Base-by-base conservation (phyloP, 805 yeast genomes). In the Monosporozyma aerobia region DNA sequence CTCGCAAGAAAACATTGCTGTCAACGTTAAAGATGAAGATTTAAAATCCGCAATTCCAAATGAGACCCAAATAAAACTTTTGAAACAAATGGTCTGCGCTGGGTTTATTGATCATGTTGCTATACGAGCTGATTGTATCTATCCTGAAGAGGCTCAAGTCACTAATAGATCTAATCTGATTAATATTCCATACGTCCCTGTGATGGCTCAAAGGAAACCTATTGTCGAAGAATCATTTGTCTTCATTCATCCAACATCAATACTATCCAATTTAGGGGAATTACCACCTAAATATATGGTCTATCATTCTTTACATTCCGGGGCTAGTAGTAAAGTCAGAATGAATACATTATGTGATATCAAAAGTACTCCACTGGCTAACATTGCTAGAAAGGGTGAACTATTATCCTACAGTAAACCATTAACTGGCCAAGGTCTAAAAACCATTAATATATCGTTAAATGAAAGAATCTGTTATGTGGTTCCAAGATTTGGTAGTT, bases 51-150 rank as follows among this genome's bases (percentile, higher is more conserved):
- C 74, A 0, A 79, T 85, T 6, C 97, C 97, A 0, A 70, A 77
- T 8, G 78, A 79, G 39, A 64, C 69, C 5, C 99, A 94, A 69
- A 64, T 89, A 5, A 77, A 81, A 51, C 85, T 94, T 0, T 69
- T 94, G 56, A 90, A 89, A 63, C 99, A 94, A 69, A 90, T 94
- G 82, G 75, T 92, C 3, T 80, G 96, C 5, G 84, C 97, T 0
- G 99, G 98, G 0, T 94, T 87, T 61, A 76, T 94, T 41, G 99
- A 94, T 67, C 95, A 87, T 63, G 78, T 92, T 23, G 95, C 95
- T 1, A 78, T 88, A 14, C 76, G 98, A 56, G 90, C 88, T 1
- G 97, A 90, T 62, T 55, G 53, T n/a, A 59, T 81, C 33, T 69
- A 82, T 6, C 81, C 87, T 19, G 73, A 82, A 1, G 95, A 86